Evolutionary conservation across 2,329 filamentous ascomycete genomes (phyloP), one percentile per base, ranked within the genome.

Genomic region (Colletotrichum navitas): DNA sequence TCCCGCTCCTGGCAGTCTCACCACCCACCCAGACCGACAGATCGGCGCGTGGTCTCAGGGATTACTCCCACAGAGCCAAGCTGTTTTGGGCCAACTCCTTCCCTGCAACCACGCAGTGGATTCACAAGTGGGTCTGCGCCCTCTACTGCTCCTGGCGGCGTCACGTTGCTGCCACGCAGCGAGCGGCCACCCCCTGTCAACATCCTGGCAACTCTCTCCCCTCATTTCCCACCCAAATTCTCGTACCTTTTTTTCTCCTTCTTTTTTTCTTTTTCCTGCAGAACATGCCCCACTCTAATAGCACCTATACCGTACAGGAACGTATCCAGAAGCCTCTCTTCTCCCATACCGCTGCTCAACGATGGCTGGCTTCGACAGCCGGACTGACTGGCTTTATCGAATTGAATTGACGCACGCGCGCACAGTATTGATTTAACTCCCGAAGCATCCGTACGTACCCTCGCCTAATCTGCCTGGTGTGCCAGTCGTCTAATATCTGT

Each of bases 21-120:
- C 59, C 59, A 71, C 34, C 59, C 59, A 71, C 34, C 45, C 45
- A 56, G 65, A 58, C 65, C 65, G 58, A 63, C 60, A 61, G 73
- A 74, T 74, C 67, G 71, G 73, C 73, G 73, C 73, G 67, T 74
- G 73, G 73, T 71, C 66, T 71, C 73, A 74, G 67, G 73, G 73
- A 74, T 74, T 45, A 36, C 47, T 61, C 60, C 65, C 66, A 66
- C 66, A 45, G 26, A 63, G 63, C 64, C 68, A 65, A 58, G 71
- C 69, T 58, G 63, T 55, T 71, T 70, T 69, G 51, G 65, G 66
- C 18, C 71, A 56, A 61, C 67, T 39, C 11, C 71, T 73, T 74
- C 73, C 73, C 73, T 74, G 71, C 58, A 72, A 72, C 73, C 73
- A 74, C 56, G 73, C 71, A 66, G 64, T 72, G 73, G 68, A 65